Percentiles rank a stretch among this genome's conserved stretches.
These are phyloP conservation scores for Pythium guiyangense DNA, from an alignment of 352 stramenopile genomes.

Conservation along the genomic window DNA sequence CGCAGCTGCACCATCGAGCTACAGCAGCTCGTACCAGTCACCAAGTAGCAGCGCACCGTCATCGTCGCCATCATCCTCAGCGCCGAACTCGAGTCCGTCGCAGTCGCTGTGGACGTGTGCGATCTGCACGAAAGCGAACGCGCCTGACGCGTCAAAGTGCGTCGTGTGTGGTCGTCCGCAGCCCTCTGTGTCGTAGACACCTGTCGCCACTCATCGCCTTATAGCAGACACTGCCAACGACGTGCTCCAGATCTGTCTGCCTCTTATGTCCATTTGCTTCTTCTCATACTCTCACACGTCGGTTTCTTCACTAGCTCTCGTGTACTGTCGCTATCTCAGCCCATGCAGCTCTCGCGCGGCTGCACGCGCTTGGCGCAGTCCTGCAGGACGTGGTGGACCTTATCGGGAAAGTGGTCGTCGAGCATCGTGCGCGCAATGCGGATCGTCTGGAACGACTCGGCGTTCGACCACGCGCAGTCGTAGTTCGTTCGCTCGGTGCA, in stretches of 20 bases:
- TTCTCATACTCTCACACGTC: constrained; percentile 8
- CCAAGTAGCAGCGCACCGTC: background rate
- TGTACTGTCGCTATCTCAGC: constrained; percentile 2
- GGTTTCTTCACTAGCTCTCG: background rate
- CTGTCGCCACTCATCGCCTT: background rate
- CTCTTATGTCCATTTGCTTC: background rate
- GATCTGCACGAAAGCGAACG: constrained; percentile 73
- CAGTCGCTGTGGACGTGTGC: constrained; percentile 53
- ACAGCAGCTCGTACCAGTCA: too few species aligned
- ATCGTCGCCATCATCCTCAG: background rate
- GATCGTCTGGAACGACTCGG: constrained; percentile 64
- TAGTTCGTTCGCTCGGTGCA: constrained; percentile 84
- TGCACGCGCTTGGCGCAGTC: constrained; percentile 63
- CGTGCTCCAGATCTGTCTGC: too few species aligned
- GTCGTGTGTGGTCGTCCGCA: constrained; percentile 63
- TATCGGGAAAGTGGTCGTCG: constrained; percentile 87
- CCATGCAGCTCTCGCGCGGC: constrained; percentile 23
- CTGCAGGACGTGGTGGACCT: constrained; percentile 83
- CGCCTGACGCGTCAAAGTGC: constrained; percentile 40
- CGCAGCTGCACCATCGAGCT: too few species aligned
- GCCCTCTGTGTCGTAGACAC: constrained; percentile 7
- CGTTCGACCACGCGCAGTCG: constrained; percentile 61
- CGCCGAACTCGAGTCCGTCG: background rate
- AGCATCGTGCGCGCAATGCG: constrained; percentile 83
- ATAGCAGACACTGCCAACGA: background rate